Evolutionary conservation across 2,329 filamentous ascomycete genomes (phyloP), one percentile per base, ranked within the genome.

Genomic region (Aspergillus pseudoterreus): DNA sequence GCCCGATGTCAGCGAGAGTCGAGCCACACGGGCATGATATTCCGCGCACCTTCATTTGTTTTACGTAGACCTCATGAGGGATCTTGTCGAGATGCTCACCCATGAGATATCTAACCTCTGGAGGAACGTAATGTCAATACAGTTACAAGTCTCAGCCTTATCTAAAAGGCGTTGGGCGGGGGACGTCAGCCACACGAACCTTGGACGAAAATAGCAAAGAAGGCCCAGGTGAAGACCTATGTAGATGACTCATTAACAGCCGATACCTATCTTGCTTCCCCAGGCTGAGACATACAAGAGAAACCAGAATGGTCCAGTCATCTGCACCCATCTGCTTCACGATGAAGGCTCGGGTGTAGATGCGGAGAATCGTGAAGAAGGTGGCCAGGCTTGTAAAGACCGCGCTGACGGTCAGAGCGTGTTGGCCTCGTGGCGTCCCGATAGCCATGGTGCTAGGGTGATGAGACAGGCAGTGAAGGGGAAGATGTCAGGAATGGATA

Each of bases 221-320:
- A 69, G 1, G 45, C 55, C 62, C 66, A 63, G 17, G 64, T 66
- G 45, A 66, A 67, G 19, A 52, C 49, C 55, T 67, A 46, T 27
- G 45, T 17, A 33, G 32, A 33, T 32, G 15, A 6, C 42, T 45
- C 35, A 43, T 35, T 39, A 39, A 12, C 32, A 17, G 35, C 9
- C 15, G 36, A 2, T 8, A 17, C 15, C 19, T n/a, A 8, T 52
- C 24, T 27, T n/a, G 33, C 6, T 22, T 27, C n/a, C 17, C 6
- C 17, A 14, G 35, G 33, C 4, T 36, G 8, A 39, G 38, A 36
- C 63, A 47, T 59, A 71, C 64, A 19, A 71, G 56, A 4, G 71
- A 64, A 22, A 66, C 57, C 8, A 74, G 14, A 43, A 74, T 69
- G 22, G 63, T 63, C 61, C 69, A 70, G 50, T 75, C 72, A 21